A percentile compares a stretch with the other conserved stretches of the same genome.
Conservation (phyloP, 2,329 filamentous ascomycete species). For the Colletotrichum sp. region DNA sequence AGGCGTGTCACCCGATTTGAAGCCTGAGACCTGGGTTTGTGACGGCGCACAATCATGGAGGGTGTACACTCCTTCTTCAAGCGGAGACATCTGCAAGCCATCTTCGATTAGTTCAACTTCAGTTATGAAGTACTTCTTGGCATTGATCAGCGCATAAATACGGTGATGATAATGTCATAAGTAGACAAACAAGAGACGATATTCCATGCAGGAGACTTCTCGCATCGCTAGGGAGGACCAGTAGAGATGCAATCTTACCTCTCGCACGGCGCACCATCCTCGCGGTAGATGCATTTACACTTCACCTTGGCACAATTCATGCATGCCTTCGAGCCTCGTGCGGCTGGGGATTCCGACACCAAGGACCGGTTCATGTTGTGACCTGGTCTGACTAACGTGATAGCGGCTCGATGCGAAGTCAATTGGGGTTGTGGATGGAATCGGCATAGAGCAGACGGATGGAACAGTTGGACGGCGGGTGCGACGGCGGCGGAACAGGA, state of each 20-base stretch:
- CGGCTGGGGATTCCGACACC: neutral
- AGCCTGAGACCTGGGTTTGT: neutral
- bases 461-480: neutral
- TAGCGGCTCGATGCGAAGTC: neutral
- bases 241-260: accelerated
- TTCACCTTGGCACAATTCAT: neutral
- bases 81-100: neutral
- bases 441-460: neutral
- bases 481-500: neutral
- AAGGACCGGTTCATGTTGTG: neutral
- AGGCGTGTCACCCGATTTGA: neutral
- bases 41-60: neutral
- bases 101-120: neutral
- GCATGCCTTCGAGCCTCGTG: neutral
- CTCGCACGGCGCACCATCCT: neutral
- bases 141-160: accelerated
- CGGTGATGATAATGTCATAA: neutral
- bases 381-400: neutral
- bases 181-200: accelerated
- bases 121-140: neutral
- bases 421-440: accelerated
- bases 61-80: neutral
- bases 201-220: accelerated
- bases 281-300: neutral
- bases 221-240: accelerated